Conservation (phyloP, 2,329 filamentous ascomycete species). For the Cladosporium velox region DNA sequence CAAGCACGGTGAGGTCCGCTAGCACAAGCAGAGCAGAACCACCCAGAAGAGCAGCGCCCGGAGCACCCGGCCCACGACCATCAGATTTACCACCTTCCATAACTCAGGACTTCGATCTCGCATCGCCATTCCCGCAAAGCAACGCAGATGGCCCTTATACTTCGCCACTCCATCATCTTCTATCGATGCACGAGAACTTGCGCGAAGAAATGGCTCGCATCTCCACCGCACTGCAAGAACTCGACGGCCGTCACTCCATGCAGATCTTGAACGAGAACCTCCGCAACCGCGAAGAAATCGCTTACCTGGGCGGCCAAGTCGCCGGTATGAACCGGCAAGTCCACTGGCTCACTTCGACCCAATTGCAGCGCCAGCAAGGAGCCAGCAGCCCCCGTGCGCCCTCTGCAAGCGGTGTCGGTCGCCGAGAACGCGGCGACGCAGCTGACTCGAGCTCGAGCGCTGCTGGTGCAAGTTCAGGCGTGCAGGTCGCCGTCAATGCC, state of each 20-base stretch:
- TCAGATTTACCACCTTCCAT: conserved; percentile 29
- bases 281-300: conserved; percentile 62
- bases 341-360: conserved; percentile 62
- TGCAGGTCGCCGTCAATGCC: conserved; percentile 33
- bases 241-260: conserved; percentile 64
- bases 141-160: conserved; percentile 42
- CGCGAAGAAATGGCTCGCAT: conserved; percentile 61
- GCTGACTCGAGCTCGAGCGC: neutral
- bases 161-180: conserved; percentile 57
- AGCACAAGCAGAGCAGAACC: conserved; percentile 1
- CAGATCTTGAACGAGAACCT: conserved; percentile 64
- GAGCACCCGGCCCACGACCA: conserved; percentile 26
- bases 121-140: conserved; percentile 31
- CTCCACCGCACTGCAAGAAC: conserved; percentile 56
- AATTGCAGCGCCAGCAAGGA: conserved; percentile 48
- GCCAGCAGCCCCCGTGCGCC: conserved; percentile 11
- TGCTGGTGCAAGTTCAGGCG: conserved; percentile 25
- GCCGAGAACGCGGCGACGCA: neutral
- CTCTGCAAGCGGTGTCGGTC: neutral
- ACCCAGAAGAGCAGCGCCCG: conserved; percentile 23
- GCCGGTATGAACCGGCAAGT: conserved; percentile 61
- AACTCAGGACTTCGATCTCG: conserved; percentile 33
- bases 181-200: conserved; percentile 62
- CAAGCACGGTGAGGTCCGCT: conserved; percentile 1
- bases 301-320: conserved; percentile 61